These are phyloP conservation scores for Ustilago cynodontis DNA, from an alignment of 1,284 basidiomycete genomes.

Conservation along the genomic window DNA sequence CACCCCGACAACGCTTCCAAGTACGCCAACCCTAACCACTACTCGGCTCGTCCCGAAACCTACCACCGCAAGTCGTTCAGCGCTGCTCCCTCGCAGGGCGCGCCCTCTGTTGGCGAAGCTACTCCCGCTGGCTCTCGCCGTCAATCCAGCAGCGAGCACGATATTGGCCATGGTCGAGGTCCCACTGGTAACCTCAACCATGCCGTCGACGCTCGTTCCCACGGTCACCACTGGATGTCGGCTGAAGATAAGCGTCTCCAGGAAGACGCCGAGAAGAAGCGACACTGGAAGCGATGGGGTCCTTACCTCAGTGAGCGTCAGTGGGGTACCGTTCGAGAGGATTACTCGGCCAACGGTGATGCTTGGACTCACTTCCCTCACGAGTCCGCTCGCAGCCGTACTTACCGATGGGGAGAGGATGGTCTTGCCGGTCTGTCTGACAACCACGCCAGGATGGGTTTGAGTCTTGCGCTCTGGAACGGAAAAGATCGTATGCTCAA, in stretches of 20 bases:
- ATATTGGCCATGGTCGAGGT: constrained; percentile 50
- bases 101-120: constrained; percentile 31
- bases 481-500: constrained; percentile 93
- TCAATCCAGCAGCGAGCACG: constrained; percentile 41
- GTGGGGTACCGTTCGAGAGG: constrained; percentile 98
- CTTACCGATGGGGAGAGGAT: constrained; percentile 98
- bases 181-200: constrained; percentile 47
- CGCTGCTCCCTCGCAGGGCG: constrained; percentile 16
- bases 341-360: constrained; percentile 95
- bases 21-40: constrained; percentile 61
- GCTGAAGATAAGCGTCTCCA: constrained; percentile 71
- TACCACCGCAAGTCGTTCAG: constrained; percentile 61
- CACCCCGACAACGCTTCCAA: constrained; percentile 54
- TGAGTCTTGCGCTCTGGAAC: constrained; percentile 93
- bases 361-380: constrained; percentile 99
- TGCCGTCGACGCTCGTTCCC: constrained; percentile 39
- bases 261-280: constrained; percentile 77
- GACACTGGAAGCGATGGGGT: constrained; percentile 98
- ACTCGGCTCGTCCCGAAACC: constrained; percentile 60
- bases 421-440: constrained; percentile 96
- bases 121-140: constrained; percentile 41
- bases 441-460: constrained; percentile 92
- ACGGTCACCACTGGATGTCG: constrained; percentile 54
- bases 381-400: constrained; percentile 90
- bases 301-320: constrained; percentile 96